Conservation (phyloP, 164 flowering plant genomes). For the Hamamelis virginiana region DNA sequence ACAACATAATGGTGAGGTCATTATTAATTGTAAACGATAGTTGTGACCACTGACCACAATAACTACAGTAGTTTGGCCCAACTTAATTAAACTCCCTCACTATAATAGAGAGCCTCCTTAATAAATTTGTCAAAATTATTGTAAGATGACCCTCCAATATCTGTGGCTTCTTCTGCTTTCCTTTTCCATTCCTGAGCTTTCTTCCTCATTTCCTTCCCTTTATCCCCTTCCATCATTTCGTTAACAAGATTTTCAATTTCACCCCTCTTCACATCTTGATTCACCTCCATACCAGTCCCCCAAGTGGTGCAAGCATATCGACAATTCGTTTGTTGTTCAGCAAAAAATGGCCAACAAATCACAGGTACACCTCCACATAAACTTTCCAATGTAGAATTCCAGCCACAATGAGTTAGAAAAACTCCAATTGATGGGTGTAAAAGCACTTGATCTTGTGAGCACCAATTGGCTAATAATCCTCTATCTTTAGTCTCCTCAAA, state of each 20-base stretch:
- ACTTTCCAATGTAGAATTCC: conserved; percentile 11
- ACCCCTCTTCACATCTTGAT: conserved; percentile 3
- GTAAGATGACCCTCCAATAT: conserved; percentile 1
- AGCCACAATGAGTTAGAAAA: conserved; percentile 3
- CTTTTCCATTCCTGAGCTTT: conserved; percentile 4
- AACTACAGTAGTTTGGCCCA: too few species aligned
- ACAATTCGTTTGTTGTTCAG: conserved; percentile 7
- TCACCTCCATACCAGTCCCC: conserved; percentile 7
- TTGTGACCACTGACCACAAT: too few species aligned
- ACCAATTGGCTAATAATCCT: too few species aligned
- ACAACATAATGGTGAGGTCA: too few species aligned
- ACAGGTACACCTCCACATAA: neutral
- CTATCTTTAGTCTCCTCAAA: conserved; percentile 5
- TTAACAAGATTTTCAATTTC: conserved; percentile 6
- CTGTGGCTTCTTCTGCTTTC: conserved; percentile 6
- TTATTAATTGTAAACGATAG: too few species aligned
- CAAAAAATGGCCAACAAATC: conserved; percentile 11
- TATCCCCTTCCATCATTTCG: conserved; percentile 7
- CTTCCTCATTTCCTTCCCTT: conserved; percentile 11
- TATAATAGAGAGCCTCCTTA: neutral
- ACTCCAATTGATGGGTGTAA: neutral
- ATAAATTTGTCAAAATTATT: conserved; percentile 4
- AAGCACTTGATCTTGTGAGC: neutral
- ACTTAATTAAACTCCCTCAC: too few species aligned
- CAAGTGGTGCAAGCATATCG: conserved; percentile 1